Evolutionary conservation across 1,139 yeast genomes (phyloP).

Genomic region (Geotrichum reessii): DNA sequence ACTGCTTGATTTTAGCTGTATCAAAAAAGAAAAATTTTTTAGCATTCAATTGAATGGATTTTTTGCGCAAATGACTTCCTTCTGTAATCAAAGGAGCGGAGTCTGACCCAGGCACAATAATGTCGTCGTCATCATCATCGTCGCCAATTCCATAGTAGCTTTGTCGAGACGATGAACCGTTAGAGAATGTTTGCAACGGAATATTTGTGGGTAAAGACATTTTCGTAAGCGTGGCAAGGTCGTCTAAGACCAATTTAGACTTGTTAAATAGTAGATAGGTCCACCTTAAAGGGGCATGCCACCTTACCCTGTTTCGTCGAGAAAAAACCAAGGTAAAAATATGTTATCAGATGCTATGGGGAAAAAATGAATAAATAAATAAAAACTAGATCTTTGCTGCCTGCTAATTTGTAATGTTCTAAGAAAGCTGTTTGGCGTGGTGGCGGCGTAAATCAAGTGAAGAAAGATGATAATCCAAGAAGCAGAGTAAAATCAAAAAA

Average conservation of each 20-base stretch:
- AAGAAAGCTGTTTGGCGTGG: not conserved
- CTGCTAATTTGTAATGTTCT: not conserved
- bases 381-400: not conserved
- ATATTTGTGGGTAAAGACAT: conserved; percentile 2
- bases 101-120: conserved; percentile 3
- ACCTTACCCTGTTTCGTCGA: conserved; percentile 10
- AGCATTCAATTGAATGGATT: not conserved
- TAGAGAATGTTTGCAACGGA: conserved; percentile 1
- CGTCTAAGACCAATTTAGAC: conserved; percentile 1
- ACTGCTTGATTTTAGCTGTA: not conserved
- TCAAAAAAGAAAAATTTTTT: not conserved
- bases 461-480: not conserved
- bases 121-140: conserved; percentile 1
- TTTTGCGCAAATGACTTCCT: not conserved
- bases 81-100: conserved; percentile 1
- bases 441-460: not conserved
- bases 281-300: conserved; percentile 13
- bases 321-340: not conserved
- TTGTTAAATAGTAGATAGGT: conserved; percentile 3
- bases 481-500: not conserved
- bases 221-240: not conserved
- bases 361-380: not conserved
- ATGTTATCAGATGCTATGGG: not conserved
- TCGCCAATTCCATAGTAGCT: not conserved
- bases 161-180: not conserved